These are phyloP conservation scores for Pyricularia grisea DNA, from an alignment of 2,329 filamentous ascomycete genomes.

Conservation along the genomic window DNA sequence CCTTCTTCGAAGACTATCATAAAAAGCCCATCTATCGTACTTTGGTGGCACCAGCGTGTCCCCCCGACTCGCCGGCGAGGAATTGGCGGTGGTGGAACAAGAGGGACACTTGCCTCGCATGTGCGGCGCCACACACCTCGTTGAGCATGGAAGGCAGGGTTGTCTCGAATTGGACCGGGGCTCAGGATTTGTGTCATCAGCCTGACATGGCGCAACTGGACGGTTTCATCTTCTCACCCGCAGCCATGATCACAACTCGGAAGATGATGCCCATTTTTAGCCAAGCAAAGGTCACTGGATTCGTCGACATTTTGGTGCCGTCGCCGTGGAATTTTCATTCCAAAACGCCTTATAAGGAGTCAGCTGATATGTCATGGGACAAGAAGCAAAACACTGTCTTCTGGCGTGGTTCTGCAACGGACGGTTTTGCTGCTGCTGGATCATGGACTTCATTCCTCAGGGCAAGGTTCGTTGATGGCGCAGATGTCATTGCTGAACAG, in stretches of 20 bases:
- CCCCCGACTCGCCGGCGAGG: constrained; percentile 34
- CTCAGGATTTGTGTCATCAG: constrained; percentile 39
- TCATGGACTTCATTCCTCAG: constrained; percentile 51
- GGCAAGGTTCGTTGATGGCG: constrained; percentile 47
- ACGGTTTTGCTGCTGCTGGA: constrained; percentile 35
- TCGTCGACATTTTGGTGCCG: constrained; percentile 41
- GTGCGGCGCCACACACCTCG: constrained; percentile 25
- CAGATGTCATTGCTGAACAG: constrained; percentile 14
- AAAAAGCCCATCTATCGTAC: constrained; percentile 23
- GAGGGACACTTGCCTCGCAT: constrained; percentile 21
- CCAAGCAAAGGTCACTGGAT: constrained; percentile 43
- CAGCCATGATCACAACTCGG: constrained; percentile 29
- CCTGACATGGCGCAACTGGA: constrained; percentile 37
- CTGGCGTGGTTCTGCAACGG: constrained; percentile 45
- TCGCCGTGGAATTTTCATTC: constrained; percentile 28
- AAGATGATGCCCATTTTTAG: constrained; percentile 45
- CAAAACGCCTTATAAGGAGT: constrained; percentile 26
- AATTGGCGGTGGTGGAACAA: constrained; percentile 28
- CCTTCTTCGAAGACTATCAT: constrained; percentile 12
- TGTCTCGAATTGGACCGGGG: constrained; percentile 29
- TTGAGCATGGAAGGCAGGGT: constrained; percentile 22
- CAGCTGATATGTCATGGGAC: constrained; percentile 32
- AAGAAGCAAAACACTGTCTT: constrained; percentile 38
- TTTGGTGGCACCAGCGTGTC: constrained; percentile 29
- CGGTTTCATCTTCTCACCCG: constrained; percentile 39